phyloP scores from a whole-genome alignment of 1,139 yeast species.

The Pichia sp. region DNA sequence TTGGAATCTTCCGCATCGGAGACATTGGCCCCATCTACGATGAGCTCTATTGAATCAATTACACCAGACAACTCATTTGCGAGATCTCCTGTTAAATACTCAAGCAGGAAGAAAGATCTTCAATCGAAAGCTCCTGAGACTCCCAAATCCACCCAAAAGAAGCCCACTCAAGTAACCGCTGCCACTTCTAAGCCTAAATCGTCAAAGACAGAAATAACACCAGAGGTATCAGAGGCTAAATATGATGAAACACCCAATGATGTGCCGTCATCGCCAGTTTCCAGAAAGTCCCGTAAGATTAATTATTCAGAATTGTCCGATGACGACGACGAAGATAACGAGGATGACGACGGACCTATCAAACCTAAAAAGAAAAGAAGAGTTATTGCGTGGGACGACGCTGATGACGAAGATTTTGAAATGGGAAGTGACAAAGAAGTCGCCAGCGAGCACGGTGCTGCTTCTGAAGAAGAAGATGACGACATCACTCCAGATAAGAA shows the following conservation, averaged over 20 bases:
- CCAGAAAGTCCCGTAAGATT: conserved; percentile 22
- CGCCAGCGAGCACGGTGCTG: conserved; percentile 16
- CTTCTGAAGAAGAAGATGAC: conserved; percentile 17
- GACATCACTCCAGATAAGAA: conserved; percentile 16
- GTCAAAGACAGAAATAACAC: too few species aligned
- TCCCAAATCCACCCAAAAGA: too few species aligned
- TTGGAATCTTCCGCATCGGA: too few species aligned
- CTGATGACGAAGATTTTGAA: conserved; percentile 21
- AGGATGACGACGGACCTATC: conserved; percentile 15
- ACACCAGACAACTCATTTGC: conserved; percentile 15
- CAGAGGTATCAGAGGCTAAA: too few species aligned
- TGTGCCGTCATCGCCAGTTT: conserved; percentile 21
- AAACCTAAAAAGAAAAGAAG: conserved; percentile 16
- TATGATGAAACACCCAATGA: background rate
- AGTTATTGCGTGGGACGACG: conserved; percentile 25
- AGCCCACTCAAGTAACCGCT: too few species aligned
- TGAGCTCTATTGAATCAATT: conserved; percentile 15
- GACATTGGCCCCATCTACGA: too few species aligned
- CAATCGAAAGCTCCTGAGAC: too few species aligned
- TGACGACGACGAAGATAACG: conserved; percentile 27
- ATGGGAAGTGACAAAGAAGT: conserved; percentile 13
- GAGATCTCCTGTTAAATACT: too few species aligned
- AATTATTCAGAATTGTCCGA: conserved; percentile 34
- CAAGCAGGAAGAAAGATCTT: too few species aligned
- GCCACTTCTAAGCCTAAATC: too few species aligned